Evolutionary conservation across 2,329 filamentous ascomycete genomes (phyloP), one percentile per base, ranked within the genome.

Genomic region (Neofusicoccum umdonicola): DNA sequence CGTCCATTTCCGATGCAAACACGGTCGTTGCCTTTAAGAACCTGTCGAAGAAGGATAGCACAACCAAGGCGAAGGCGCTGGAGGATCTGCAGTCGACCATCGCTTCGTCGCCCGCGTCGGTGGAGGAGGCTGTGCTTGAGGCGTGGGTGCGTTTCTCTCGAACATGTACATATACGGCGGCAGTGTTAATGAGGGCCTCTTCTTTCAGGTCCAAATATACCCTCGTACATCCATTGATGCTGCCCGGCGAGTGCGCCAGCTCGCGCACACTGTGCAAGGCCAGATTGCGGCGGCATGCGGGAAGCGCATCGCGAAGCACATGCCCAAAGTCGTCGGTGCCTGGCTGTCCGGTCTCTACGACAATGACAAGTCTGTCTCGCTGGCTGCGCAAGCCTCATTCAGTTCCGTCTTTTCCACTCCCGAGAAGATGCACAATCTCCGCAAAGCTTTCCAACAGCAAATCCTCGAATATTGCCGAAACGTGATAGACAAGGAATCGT

Each of bases 331-430:
- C 41, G 88, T 96, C 51, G 93, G 90, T 9, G 85, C 92, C n/a
- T 99, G 96, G 95, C 84, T 98, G 12, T 90, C 91, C 7, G 95
- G 94, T 0, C 85, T 90, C 1, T 96, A 93, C 73, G 95, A 99
- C 76, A 90, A 87, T 69, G 94, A 99, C 73, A 87, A 88, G 63
- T 84, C 84, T 17, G 92, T 93, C 13, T 84, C 90, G 7, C 87
- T 88, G 65, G 87, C 91, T n/a, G 93, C 93, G 1, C 84, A 86
- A 65, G 89, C 94, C 51, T 90, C 93, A 0, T 82, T 97, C 17
- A 84, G 85, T 0, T 85, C 85, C 2, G 91, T 97, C 45, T 89
- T 98, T 63, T 85, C 85, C 19, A 92, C 90, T 0, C 86, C 90
- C 17, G 92, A 96, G 64, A 99, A 97, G 78, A 81, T 90, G 42